Evolutionary conservation across 371 early-diverging fungal genomes (phyloP).

Genomic region (Dichotomocladium elegans): DNA sequence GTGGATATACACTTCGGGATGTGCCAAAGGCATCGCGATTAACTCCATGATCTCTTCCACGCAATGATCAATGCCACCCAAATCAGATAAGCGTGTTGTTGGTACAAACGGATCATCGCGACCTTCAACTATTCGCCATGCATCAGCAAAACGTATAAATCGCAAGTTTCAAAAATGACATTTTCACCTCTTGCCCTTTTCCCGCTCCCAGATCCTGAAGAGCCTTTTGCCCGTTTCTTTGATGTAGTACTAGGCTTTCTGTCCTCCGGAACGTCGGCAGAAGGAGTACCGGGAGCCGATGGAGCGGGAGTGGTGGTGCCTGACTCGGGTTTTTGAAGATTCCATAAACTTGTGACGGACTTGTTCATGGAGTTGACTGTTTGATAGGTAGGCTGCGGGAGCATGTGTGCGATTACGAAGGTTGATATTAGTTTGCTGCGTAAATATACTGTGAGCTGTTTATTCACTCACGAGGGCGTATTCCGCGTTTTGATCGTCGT

Average conservation of each 20-base stretch:
- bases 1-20: conserved; percentile 94
- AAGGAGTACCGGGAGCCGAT: background rate
- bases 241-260: conserved; percentile 5
- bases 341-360: conserved; percentile 69
- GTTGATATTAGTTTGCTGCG: too few species aligned
- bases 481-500: conserved; percentile 28
- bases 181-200: conserved; percentile 32
- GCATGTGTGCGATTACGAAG: background rate
- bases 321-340: conserved; percentile 26
- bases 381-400: background rate
- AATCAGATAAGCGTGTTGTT: conserved; percentile 69
- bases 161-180: background rate
- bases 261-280: background rate
- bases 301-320: conserved; percentile 14
- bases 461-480: conserved; percentile 43
- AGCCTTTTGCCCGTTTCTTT: conserved; percentile 21
- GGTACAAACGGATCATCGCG: conserved; percentile 51
- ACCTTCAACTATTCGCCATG: conserved; percentile 21
- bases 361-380: conserved; percentile 70
- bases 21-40: conserved; percentile 95
- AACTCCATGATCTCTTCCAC: conserved; percentile 94
- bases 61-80: conserved; percentile 89
- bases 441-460: too few species aligned
- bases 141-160: background rate
- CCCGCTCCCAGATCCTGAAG: conserved; percentile 13